Percentiles rank a stretch among this genome's conserved stretches.
Evolutionary conservation across 106 monocot species (phyloP).

Genomic region (Phalaenopsis aphrodite): DNA sequence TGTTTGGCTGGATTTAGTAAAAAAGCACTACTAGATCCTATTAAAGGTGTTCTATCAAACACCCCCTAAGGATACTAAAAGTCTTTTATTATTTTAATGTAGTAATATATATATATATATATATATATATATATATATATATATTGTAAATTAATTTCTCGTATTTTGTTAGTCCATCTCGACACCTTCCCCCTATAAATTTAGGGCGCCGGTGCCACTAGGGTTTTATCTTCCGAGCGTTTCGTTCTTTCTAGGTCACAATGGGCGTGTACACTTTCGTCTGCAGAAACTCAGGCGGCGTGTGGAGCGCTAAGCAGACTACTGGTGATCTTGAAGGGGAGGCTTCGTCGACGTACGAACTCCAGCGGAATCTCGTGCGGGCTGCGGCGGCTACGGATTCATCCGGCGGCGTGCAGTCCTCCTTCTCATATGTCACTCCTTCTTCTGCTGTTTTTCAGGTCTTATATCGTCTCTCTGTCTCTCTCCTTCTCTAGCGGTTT

Average conservation of each 20-base stretch:
- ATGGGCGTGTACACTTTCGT: constrained; percentile 95
- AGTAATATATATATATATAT: too few relatives aligned
- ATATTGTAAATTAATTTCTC: too few relatives aligned
- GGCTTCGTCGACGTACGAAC: constrained; percentile 47
- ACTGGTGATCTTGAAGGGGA: constrained; percentile 65
- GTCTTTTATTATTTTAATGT: too few relatives aligned
- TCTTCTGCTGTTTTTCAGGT: constrained; percentile 86
- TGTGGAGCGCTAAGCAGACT: constrained; percentile 77
- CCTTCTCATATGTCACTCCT: constrained; percentile 69
- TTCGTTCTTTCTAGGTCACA: neutral
- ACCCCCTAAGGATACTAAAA: too few relatives aligned
- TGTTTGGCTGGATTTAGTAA: too few relatives aligned
- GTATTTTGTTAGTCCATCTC: too few relatives aligned
- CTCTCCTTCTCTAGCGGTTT: neutral
- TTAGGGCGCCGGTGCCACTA: too few relatives aligned
- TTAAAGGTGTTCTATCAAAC: too few relatives aligned
- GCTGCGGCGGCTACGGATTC: constrained; percentile 53
- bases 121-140: too few relatives aligned
- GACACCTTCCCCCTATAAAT: too few relatives aligned
- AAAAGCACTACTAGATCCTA: too few relatives aligned
- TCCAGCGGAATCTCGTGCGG: constrained; percentile 71
- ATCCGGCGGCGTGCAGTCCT: constrained; percentile 57
- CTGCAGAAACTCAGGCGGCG: constrained; percentile 51
- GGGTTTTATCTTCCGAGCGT: too few relatives aligned
- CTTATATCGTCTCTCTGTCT: neutral